phyloP scores from a whole-genome alignment of 2,329 filamentous ascomycete species.

The Fusarium penzigii region DNA sequence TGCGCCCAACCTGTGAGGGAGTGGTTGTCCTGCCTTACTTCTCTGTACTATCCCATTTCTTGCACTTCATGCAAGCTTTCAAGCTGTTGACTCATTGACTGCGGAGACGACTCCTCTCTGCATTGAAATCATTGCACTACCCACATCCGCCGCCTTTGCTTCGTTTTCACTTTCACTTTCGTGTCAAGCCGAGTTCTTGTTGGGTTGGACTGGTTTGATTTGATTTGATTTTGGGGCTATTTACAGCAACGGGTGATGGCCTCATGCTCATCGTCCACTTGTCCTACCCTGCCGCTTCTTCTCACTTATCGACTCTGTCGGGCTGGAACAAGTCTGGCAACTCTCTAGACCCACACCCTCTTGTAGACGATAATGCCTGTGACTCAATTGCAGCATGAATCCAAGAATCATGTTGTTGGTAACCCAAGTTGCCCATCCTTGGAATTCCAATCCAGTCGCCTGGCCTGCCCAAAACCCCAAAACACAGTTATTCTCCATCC shows the following conservation, averaged over 20 bases:
- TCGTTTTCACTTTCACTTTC: background rate
- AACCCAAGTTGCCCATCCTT: too few species aligned
- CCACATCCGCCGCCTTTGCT: background rate
- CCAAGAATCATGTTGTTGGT: too few species aligned
- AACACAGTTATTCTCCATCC: too few species aligned
- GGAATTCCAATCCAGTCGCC: too few species aligned
- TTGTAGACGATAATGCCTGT: too few species aligned
- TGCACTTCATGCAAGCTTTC: background rate
- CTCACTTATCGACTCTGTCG: background rate
- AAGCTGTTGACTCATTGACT: background rate
- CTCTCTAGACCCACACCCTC: too few species aligned
- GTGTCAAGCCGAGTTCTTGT: background rate
- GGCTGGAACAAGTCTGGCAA: too few species aligned
- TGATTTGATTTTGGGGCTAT: background rate
- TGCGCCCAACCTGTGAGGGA: background rate
- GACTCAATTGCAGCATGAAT: too few species aligned
- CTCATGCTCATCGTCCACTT: conserved; percentile 22
- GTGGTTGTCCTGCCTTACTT: background rate
- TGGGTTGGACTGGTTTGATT: background rate
- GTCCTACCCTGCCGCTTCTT: background rate
- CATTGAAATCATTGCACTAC: background rate
- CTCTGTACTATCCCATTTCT: background rate
- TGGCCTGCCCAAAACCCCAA: too few species aligned
- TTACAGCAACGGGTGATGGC: conserved; percentile 18
- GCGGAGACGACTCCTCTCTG: background rate